Base-by-base conservation (phyloP, 495 filamentous ascomycete genomes). In the Xylaria cubensis region DNA sequence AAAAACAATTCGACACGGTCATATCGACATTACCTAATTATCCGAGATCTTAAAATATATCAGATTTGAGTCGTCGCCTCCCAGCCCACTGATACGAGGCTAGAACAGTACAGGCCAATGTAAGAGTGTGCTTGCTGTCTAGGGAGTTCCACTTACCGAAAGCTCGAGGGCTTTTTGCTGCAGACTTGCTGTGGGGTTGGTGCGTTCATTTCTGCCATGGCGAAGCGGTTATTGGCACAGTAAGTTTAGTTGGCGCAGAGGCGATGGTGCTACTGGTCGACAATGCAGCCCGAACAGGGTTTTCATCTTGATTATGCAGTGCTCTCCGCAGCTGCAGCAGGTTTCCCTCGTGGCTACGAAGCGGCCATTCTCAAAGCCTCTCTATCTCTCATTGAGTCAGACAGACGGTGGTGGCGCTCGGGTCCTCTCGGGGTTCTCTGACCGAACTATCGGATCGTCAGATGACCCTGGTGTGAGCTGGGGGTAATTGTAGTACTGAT, bases 271-370 rank as follows among this genome's bases (percentile, higher is more conserved):
- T 41, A 70, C 67, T 46, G 44, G 67, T 19, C 17, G 56, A 64
- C 24, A 53, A 62, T 50, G 69, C 69, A 32, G 39, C 44, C 8
- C 61, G 34, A 51, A 53, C 69, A 62, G 69, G 59, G 61, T 71
- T 71, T 64, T 13, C 55, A 62, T 29, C 67, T 70, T 44, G 55
- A 61, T 61, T 55, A 36, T 62, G 67, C 55, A 62, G 39, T 62
- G 24, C 58, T 70, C 29, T 26, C 56, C 46, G 46, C 59, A 21
- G 68, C 58, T 70, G 58, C 41, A 53, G 34, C 42, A 61, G 34
- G 53, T 32, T 48, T 61, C 58, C 44, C 68, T 62, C 67, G 67
- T 50, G 68, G 69, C 61, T 48, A 41, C 24, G 12, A 53, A 21
- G 48, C 46, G 61, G 24, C 26, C 61, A 36, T 55, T 42, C 61